Conservation (phyloP, 345 rosid genomes). For the Hevea brasiliensis region DNA sequence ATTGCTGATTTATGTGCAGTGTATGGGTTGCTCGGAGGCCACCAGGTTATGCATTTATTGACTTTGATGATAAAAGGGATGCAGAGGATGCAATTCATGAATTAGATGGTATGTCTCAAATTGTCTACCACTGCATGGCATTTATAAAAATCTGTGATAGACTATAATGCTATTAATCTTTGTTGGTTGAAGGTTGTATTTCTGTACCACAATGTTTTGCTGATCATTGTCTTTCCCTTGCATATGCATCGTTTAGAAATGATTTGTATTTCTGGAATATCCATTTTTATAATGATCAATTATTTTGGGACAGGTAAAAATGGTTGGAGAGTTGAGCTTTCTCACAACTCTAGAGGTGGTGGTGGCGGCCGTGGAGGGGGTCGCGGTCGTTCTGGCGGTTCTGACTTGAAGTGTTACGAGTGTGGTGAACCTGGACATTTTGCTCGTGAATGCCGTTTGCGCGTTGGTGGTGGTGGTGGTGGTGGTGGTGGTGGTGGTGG, state of each 20-base stretch:
- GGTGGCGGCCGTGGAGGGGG: conserved; percentile 41
- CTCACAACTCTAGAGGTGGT: conserved; percentile 67
- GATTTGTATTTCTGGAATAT: not conserved
- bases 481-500: conserved; percentile 25
- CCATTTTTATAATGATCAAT: not conserved
- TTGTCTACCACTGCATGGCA: not conserved
- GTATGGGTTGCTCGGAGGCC: conserved; percentile 98
- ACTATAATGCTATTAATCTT: not conserved
- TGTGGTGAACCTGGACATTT: conserved; percentile 93
- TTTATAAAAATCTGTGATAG: not conserved
- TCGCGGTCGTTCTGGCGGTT: conserved; percentile 76
- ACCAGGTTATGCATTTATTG: conserved; percentile 89
- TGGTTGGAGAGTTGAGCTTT: conserved; percentile 89
- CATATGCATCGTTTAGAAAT: not conserved
- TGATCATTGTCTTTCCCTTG: not conserved
- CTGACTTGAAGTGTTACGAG: conserved; percentile 86
- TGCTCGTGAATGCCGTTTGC: conserved; percentile 82
- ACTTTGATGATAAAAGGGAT: conserved; percentile 80
- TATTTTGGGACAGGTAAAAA: conserved; percentile 55
- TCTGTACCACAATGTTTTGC: not conserved
- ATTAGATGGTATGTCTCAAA: conserved; percentile 54
- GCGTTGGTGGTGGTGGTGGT: conserved; percentile 64
- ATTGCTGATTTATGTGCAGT: conserved; percentile 35
- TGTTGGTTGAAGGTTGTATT: not conserved
- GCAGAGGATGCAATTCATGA: conserved; percentile 82